phyloP scores from a whole-genome alignment of 352 stramenopile species.

The Phytophthora crassamura region DNA sequence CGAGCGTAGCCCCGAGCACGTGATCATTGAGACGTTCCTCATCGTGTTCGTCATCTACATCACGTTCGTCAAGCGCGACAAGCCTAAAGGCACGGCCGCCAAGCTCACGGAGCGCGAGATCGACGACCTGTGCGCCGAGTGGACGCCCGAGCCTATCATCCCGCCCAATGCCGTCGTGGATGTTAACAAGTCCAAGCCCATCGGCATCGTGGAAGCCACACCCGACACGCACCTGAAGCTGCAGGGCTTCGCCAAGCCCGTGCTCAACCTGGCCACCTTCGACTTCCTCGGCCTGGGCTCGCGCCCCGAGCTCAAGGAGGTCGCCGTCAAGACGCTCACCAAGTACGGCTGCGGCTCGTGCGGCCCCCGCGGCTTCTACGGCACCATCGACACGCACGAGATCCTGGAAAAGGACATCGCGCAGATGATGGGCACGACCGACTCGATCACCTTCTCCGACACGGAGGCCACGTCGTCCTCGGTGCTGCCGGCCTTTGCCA shows the following conservation, averaged over 20 bases:
- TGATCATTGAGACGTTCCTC: conserved; percentile 98
- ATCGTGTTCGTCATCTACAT: conserved; percentile 96
- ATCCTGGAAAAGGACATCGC: conserved; percentile 93
- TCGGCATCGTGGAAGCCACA: conserved; percentile 83
- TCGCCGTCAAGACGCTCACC: conserved; percentile 89
- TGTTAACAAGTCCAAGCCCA: conserved; percentile 46
- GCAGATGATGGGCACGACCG: conserved; percentile 92
- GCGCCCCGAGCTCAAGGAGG: conserved; percentile 87
- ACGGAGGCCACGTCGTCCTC: conserved; percentile 94
- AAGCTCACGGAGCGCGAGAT: conserved; percentile 90
- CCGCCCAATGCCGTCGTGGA: conserved; percentile 48
- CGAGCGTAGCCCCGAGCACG: conserved; percentile 91
- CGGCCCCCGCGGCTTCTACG: conserved; percentile 98
- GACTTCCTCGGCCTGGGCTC: conserved; percentile 96
- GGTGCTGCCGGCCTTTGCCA: conserved; percentile 97
- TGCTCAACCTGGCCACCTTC: conserved; percentile 97
- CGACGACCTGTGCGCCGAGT: conserved; percentile 91
- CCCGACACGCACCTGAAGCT: conserved; percentile 87
- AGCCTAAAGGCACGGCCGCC: conserved; percentile 54
- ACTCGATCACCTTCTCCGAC: conserved; percentile 98
- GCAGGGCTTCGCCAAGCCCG: conserved; percentile 59
- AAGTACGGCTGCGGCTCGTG: conserved; percentile 98
- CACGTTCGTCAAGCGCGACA: conserved; percentile 88
- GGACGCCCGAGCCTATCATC: conserved; percentile 91
- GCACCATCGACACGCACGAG: conserved; percentile 94